These are phyloP conservation scores for Cryptococcus sp. DNA, from an alignment of 1,284 basidiomycete species.

Conservation along the genomic window DNA sequence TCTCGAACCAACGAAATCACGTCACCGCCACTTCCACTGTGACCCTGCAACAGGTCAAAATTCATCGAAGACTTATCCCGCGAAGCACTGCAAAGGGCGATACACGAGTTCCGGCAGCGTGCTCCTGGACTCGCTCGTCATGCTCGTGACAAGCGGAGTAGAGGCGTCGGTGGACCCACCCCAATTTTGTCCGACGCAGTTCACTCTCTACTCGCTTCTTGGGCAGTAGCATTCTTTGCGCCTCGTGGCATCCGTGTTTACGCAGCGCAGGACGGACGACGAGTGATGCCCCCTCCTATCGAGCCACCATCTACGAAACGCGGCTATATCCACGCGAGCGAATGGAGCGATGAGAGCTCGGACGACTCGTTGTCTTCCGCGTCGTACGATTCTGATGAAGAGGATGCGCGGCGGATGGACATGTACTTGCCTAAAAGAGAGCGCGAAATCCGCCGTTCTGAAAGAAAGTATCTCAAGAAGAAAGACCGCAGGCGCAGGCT, in stretches of 20 bases:
- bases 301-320: slow-evolving; percentile 24
- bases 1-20: background rate
- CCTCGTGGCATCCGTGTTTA: slow-evolving; percentile 41
- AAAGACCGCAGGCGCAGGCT: slow-evolving; percentile 23
- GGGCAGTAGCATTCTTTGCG: slow-evolving; percentile 42
- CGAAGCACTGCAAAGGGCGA: slow-evolving; percentile 30
- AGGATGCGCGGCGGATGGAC: slow-evolving; percentile 28
- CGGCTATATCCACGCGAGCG: slow-evolving; percentile 30
- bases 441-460: slow-evolving; percentile 25
- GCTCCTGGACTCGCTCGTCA: no score
- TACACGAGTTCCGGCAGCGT: slow-evolving; percentile 10
- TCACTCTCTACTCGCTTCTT: slow-evolving; percentile 32
- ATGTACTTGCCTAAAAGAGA: slow-evolving; percentile 39
- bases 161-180: slow-evolving; percentile 19
- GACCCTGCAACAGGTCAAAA: slow-evolving; percentile 19
- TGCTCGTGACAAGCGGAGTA: background rate
- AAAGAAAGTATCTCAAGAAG: slow-evolving; percentile 28
- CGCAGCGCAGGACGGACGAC: slow-evolving; percentile 31
- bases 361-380: slow-evolving; percentile 3
- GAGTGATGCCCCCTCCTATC: slow-evolving; percentile 34
- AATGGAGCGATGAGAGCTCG: slow-evolving; percentile 29
- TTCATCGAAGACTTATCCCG: slow-evolving; percentile 39
- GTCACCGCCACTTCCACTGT: background rate
- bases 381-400: slow-evolving; percentile 17
- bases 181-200: slow-evolving; percentile 35